phyloP scores from a whole-genome alignment of 305 asterid species.

The Withania somnifera region DNA sequence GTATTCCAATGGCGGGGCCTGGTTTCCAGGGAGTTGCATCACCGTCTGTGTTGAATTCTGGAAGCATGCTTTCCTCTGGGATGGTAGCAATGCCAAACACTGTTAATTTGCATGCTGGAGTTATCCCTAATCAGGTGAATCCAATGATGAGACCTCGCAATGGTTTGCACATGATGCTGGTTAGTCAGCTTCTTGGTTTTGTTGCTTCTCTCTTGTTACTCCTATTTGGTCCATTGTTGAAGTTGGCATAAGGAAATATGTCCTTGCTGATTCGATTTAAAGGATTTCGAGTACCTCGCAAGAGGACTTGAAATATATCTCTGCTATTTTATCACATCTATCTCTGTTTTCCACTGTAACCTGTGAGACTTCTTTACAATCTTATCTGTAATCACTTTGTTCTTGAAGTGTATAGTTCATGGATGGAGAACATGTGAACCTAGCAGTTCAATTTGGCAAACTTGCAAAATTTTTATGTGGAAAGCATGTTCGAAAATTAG shows the following conservation, averaged over 20 bases:
- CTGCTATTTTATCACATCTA: background rate
- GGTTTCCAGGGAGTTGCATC: conserved; percentile 56
- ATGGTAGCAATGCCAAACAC: conserved; percentile 39
- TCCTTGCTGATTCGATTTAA: background rate
- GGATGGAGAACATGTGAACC: background rate
- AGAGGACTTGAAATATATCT: background rate
- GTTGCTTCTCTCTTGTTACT: background rate
- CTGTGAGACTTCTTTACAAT: background rate
- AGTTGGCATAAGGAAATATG: background rate
- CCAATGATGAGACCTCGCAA: conserved; percentile 52
- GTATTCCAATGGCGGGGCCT: conserved; percentile 53
- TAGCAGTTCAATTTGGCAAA: background rate
- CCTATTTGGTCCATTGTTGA: background rate
- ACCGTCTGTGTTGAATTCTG: conserved; percentile 52
- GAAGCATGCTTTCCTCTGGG: conserved; percentile 44
- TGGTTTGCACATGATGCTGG: conserved; percentile 48
- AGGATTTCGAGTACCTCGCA: background rate
- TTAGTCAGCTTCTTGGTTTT: conserved; percentile 22
- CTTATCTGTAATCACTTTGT: background rate
- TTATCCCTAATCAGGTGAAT: conserved; percentile 57
- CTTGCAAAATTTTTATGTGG: background rate
- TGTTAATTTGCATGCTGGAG: conserved; percentile 48
- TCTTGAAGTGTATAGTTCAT: background rate
- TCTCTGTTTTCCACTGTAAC: background rate
- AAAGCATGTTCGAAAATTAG: background rate